Base-by-base conservation (phyloP, 192 early-diverging fungal genomes). In the Podila minutissima region DNA sequence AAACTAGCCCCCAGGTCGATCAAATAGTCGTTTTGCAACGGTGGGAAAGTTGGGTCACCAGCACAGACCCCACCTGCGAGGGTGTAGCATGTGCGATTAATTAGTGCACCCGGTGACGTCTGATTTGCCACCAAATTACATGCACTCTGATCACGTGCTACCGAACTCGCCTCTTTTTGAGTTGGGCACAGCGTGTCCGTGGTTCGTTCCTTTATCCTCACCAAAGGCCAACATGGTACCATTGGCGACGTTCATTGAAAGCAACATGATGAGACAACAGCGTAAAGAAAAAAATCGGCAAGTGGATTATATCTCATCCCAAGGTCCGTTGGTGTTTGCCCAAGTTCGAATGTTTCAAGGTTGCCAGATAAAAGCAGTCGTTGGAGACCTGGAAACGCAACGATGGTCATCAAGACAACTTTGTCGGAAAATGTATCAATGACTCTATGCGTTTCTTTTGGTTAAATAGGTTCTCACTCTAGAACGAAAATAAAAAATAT, bases 301-400 rank as follows among this genome's bases (percentile, higher is more conserved):
- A 6, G 7, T 7, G 33, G 33, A 35, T 7, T 7, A 7, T 7
- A 6, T 3, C 7, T 35, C 3, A 35, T 35, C 29, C 33, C 33
- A 6, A 35, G 3, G 7, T 35, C 5, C 4, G 5, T 35, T 0
- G 98, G 97, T 59, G 95, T 99, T 89, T 96, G 1, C 10, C 97
- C 63, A 96, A 99, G 84, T 96, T 97, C 68, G 98, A 99, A 8
- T 96, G 97, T 87, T 98, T 98, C 88, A 96, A 96, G 88, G 98
- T 99, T 9, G 83, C 97, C 62, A 97, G 98, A 59, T 96, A 97
- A 88, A 89, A 0, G 1, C 91, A 72, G 94, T 96, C 78, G 86
- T 84, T 86, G 98, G 98, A 88, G 89, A 93, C 71, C 35, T 98
- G 98, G 97, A 99, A 99, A 87, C 91, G 96, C 66, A 92, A n/a